A percentile compares a stretch with the other conserved stretches of the same genome.
phyloP scores from a whole-genome alignment of 352 stramenopile genomes.

The Peronospora tabacina region DNA sequence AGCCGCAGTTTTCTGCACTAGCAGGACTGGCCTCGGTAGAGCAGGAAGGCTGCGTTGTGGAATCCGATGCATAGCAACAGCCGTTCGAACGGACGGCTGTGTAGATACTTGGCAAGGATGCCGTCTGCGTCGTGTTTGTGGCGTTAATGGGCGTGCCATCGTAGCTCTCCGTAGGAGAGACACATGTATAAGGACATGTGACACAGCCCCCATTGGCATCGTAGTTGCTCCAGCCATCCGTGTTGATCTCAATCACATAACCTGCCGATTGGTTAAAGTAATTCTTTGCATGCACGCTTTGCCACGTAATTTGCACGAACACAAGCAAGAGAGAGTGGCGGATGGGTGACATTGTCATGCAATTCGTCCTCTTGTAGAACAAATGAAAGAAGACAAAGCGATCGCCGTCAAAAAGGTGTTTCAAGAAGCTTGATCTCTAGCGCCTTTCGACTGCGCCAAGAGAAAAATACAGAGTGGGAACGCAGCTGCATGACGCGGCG shows the following conservation, averaged over 20 bases:
- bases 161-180: slow-evolving; percentile 58
- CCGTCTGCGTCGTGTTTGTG: slow-evolving; percentile 64
- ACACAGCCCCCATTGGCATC: slow-evolving; percentile 71
- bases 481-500: neutral
- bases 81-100: slow-evolving; percentile 55
- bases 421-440: slow-evolving; percentile 15
- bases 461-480: slow-evolving; percentile 37
- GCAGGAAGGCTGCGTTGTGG: slow-evolving; percentile 52
- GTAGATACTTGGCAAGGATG: slow-evolving; percentile 68
- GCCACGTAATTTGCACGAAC: slow-evolving; percentile 17
- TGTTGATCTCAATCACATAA: slow-evolving; percentile 65
- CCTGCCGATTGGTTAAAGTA: slow-evolving; percentile 64
- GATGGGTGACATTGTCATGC: slow-evolving; percentile 2
- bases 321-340: slow-evolving; percentile 10
- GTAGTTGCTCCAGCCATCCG: slow-evolving; percentile 80
- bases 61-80: slow-evolving; percentile 70
- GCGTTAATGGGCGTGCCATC: slow-evolving; percentile 76
- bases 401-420: slow-evolving; percentile 7
- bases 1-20: slow-evolving; percentile 63
- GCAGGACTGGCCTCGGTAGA: slow-evolving; percentile 49
- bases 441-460: slow-evolving; percentile 20
- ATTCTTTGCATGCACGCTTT: slow-evolving; percentile 19
- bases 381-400: neutral
- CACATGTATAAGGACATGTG: slow-evolving; percentile 83
- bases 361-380: neutral